A percentile compares a stretch with the other conserved stretches of the same genome.
These are phyloP conservation scores for Phaeolepiota aurea DNA, from an alignment of 768 basidiomycete genomes.

Conservation along the genomic window DNA sequence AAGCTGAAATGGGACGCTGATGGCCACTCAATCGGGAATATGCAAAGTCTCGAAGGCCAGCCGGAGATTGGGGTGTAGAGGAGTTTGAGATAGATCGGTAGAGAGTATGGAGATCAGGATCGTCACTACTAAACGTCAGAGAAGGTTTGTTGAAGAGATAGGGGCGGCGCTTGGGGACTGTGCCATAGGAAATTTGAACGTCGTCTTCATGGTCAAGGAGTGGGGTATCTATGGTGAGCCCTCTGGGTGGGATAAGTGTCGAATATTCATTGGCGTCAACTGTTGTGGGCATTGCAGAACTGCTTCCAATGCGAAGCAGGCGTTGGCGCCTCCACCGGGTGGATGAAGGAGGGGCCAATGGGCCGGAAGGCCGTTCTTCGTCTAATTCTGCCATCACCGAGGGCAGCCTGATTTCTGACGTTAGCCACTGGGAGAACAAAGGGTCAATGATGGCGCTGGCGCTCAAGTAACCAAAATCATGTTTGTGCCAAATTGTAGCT, in stretches of 20 bases:
- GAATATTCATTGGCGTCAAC: not conserved
- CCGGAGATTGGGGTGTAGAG: conserved; percentile 24
- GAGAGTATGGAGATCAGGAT: conserved; percentile 23
- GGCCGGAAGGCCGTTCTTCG: conserved; percentile 14
- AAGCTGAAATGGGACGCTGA: conserved; percentile 67
- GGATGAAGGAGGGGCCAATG: conserved; percentile 41
- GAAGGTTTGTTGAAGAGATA: conserved; percentile 15
- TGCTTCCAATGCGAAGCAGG: conserved; percentile 46
- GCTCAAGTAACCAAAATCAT: too few relatives aligned
- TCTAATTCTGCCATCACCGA: not conserved
- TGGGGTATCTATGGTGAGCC: conserved; percentile 7
- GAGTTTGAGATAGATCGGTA: conserved; percentile 27
- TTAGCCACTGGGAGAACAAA: too few relatives aligned
- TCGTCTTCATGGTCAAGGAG: conserved; percentile 20
- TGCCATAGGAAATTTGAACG: conserved; percentile 42
- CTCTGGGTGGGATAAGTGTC: conserved; percentile 3
- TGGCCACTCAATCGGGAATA: conserved; percentile 28
- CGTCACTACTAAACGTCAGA: conserved; percentile 25
- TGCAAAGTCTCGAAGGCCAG: conserved; percentile 29
- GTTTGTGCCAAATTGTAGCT: too few relatives aligned
- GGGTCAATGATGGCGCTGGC: too few relatives aligned
- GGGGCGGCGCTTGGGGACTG: conserved; percentile 27
- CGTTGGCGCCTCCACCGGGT: conserved; percentile 56
- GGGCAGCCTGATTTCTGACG: too few relatives aligned
- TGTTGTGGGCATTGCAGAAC: conserved; percentile 10